Evolutionary conservation across 202 grass and related monocot species (phyloP), one percentile per base, ranked within the genome.

Genomic region (Brachypodium distachyon): DNA sequence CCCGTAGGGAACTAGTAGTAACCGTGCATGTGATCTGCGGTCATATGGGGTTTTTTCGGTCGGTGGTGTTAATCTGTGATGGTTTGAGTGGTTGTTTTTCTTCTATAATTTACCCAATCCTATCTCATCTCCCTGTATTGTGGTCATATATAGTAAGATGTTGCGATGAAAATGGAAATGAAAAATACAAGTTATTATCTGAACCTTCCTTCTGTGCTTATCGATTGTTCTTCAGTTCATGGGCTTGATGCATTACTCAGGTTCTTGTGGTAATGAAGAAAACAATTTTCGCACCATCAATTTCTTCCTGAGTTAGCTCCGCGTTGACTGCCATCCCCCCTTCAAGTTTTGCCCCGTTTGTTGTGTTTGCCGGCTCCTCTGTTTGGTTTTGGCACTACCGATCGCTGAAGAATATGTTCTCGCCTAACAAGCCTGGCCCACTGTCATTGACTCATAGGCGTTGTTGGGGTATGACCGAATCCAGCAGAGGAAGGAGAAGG

Each of bases 381-480:
- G 23, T 74, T 57, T 37, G 1, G 23, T 22, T 12, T 54, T 10
- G 60, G 60, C 9, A 18, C 36, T 41, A n/a, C 50, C 34, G 19
- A 0, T 38, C 16, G 12, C 23, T 4, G 32, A 6, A 16, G 8
- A 40, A 9, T 3, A 17, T 22, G 70, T 4, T 33, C 4, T 1
- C 17, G 14, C 22, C 61, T 80, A 49, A 32, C 66, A 21, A 0
- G 1, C 0, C 43, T 52, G 82, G 17, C 61, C 83, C 50, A 67
- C 41, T 17, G 59, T 82, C 29, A 68, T 60, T 34, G 32, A 58
- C 55, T 39, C 8, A 28, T 18, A 2, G n/a, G 10, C 31, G 29
- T 53, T 25, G 60, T 31, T 72, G 67, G 53, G 58, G 33, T 59
- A 48, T 42, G 13, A 44, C 41, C 74, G 74, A 83, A 79, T 78